Evolutionary conservation across 208 protist species (phyloP).

Genomic region (Wallacemonas sp.): DNA sequence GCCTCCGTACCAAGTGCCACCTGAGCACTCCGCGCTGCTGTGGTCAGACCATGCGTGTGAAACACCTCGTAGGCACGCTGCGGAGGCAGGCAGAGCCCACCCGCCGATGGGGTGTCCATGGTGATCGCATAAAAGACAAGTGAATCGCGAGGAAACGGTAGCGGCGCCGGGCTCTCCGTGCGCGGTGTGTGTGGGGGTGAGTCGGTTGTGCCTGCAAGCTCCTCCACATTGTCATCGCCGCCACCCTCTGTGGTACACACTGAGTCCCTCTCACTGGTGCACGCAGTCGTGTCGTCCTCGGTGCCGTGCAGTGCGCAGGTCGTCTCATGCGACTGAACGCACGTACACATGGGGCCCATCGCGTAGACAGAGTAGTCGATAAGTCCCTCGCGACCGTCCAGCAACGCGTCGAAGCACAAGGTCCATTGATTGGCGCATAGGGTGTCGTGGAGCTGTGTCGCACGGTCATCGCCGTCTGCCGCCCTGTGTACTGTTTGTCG

Average conservation of each 20-base stretch:
- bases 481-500: constrained; percentile 23
- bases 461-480: too few relatives aligned
- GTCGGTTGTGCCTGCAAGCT: too few relatives aligned
- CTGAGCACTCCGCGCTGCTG: constrained; percentile 5
- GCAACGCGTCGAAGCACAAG: constrained; percentile 60
- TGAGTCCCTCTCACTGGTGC: background rate
- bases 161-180: background rate
- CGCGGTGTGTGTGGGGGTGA: background rate
- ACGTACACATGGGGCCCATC: background rate
- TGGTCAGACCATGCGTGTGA: constrained; percentile 35
- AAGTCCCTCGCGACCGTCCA: constrained; percentile 58
- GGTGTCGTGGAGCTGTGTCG: constrained; percentile 43
- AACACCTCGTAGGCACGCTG: constrained; percentile 33
- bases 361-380: constrained; percentile 20
- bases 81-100: constrained; percentile 59
- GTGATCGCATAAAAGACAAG: constrained; percentile 79
- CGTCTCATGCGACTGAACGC: background rate
- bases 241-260: too few relatives aligned
- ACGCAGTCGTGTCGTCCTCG: background rate
- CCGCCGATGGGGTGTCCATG: constrained; percentile 21
- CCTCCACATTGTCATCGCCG: too few relatives aligned
- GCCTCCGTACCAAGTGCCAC: constrained; percentile 34
- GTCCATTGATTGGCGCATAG: constrained; percentile 36
- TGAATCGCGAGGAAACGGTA: constrained; percentile 7
- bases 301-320: background rate